Conservation (phyloP, 2,329 filamentous ascomycete species). For the Elsinoe fawcettii region DNA sequence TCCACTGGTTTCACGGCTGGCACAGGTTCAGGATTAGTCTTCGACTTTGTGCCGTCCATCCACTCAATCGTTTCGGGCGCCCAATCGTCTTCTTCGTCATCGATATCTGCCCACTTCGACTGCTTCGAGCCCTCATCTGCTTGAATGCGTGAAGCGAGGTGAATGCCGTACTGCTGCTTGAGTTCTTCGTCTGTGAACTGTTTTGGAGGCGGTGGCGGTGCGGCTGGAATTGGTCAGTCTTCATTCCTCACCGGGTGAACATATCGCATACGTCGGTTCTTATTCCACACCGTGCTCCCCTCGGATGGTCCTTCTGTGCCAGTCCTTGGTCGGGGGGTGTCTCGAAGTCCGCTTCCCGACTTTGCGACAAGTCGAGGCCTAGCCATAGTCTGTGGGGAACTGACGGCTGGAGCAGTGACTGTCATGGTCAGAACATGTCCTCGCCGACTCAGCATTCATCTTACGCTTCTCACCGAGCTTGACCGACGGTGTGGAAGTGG, state of each 20-base stretch:
- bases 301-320: constrained; percentile 50
- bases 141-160: constrained; percentile 70
- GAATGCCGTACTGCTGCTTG: constrained; percentile 75
- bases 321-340: constrained; percentile 25
- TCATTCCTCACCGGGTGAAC: constrained; percentile 25
- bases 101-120: constrained; percentile 82
- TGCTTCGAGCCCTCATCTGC: constrained; percentile 58
- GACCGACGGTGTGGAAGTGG: constrained; percentile 38
- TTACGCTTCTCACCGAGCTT: constrained; percentile 51
- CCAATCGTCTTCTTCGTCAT: constrained; percentile 84
- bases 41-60: constrained; percentile 81
- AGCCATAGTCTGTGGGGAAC: constrained; percentile 42
- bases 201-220: constrained; percentile 62
- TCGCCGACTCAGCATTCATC: constrained; percentile 10
- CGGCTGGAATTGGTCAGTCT: constrained; percentile 37
- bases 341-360: constrained; percentile 58
- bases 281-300: constrained; percentile 75
- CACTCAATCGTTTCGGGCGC: constrained; percentile 77
- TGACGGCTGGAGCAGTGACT: constrained; percentile 43
- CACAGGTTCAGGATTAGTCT: constrained; percentile 16
- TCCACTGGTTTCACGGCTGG: constrained; percentile 19
- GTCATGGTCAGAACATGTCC: constrained; percentile 18
- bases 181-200: constrained; percentile 82
- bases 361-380: constrained; percentile 71
- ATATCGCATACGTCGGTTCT: constrained; percentile 64